phyloP scores from a whole-genome alignment of 1,284 basidiomycete species.

The Xerocomus amazonicus region DNA sequence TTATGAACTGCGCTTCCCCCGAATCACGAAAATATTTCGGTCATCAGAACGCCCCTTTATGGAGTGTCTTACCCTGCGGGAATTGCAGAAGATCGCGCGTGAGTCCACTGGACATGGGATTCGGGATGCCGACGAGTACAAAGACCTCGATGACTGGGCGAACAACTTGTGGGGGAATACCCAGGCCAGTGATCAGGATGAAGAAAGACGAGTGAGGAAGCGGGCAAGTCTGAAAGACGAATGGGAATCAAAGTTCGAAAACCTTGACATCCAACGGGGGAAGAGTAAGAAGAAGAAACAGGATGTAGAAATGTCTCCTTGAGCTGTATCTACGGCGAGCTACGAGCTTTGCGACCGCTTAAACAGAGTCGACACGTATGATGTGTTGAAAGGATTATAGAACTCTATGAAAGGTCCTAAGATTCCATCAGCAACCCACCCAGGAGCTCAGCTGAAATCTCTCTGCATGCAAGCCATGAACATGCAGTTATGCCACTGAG shows the following conservation, averaged over 20 bases:
- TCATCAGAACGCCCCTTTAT: slow-evolving; percentile 59
- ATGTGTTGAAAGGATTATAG: not conserved
- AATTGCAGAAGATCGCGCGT: slow-evolving; percentile 50
- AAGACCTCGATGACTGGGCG: slow-evolving; percentile 37
- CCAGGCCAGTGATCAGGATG: slow-evolving; percentile 3
- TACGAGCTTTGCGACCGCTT: too few species aligned
- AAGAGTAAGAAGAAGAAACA: slow-evolving; percentile 14
- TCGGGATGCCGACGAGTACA: slow-evolving; percentile 28
- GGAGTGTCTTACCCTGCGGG: slow-evolving; percentile 46
- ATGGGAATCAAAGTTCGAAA: slow-evolving; percentile 31
- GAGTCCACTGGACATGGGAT: slow-evolving; percentile 48
- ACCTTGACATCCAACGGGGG: slow-evolving; percentile 20
- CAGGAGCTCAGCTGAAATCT: too few species aligned
- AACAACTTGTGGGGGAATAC: slow-evolving; percentile 27
- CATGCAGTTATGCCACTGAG: not conserved
- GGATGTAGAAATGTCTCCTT: slow-evolving; percentile 30
- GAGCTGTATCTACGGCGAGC: slow-evolving; percentile 5
- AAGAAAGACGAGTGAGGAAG: slow-evolving; percentile 16
- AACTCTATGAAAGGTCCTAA: not conserved
- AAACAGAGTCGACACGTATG: too few species aligned
- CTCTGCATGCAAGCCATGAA: not conserved
- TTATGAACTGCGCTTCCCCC: slow-evolving; percentile 81
- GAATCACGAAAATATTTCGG: slow-evolving; percentile 66
- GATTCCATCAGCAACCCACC: too few species aligned
- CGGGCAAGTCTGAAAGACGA: slow-evolving; percentile 19